phyloP scores from a whole-genome alignment of 495 filamentous ascomycete genomes.

The Aspergillus panamensis region DNA sequence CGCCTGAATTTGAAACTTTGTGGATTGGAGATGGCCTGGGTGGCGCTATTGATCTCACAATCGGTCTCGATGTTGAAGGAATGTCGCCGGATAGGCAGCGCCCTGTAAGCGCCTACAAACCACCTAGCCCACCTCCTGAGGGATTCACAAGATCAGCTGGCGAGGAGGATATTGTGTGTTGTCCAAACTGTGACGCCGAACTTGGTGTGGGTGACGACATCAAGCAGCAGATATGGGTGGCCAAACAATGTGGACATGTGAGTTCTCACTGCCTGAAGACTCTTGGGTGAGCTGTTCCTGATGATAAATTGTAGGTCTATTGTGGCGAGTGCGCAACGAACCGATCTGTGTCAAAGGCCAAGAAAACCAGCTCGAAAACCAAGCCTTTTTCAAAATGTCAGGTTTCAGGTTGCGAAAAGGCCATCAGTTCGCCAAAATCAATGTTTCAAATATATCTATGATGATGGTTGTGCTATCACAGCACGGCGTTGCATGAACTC shows the following conservation, averaged over 20 bases:
- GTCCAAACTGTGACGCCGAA: conserved; percentile 69
- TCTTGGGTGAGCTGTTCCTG: neutral
- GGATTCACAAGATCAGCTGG: conserved; percentile 63
- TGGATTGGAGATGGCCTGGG: conserved; percentile 18
- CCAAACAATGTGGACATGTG: conserved; percentile 75
- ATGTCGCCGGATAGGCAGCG: conserved; percentile 24
- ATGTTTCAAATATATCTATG: conserved; percentile 51
- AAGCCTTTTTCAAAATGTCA: conserved; percentile 51
- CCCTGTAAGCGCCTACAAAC: conserved; percentile 53
- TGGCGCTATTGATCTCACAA: conserved; percentile 24
- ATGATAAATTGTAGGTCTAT: conserved; percentile 53
- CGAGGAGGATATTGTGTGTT: conserved; percentile 63
- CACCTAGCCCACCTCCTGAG: conserved; percentile 52
- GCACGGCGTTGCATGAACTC: conserved; percentile 1
- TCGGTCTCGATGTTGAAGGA: conserved; percentile 28
- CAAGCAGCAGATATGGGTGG: conserved; percentile 69
- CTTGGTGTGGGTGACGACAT: conserved; percentile 56
- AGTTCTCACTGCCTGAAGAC: conserved; percentile 26
- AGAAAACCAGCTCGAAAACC: conserved; percentile 26
- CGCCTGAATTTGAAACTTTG: conserved; percentile 19
- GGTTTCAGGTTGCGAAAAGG: conserved; percentile 46
- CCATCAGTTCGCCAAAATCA: conserved; percentile 31
- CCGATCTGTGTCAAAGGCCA: conserved; percentile 40
- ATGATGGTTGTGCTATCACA: conserved; percentile 16
- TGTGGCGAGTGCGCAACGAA: conserved; percentile 64